A percentile compares a stretch with the other conserved stretches of the same genome.
phyloP scores from a whole-genome alignment of 164 flowering plant species.

The Kalanchoe fedtschenkoi region DNA sequence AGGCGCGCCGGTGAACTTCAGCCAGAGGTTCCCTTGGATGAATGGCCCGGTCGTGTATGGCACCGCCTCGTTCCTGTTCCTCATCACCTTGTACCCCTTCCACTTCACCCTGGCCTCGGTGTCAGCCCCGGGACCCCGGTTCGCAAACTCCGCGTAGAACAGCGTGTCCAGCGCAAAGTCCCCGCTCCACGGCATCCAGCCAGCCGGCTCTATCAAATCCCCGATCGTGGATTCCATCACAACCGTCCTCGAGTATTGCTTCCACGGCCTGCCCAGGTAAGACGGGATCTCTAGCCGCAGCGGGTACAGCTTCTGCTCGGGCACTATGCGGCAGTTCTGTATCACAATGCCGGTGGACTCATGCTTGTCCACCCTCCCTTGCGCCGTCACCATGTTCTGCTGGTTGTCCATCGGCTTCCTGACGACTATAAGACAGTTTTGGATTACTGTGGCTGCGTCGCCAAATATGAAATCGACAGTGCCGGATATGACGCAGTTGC shows the following conservation, averaged over 20 bases:
- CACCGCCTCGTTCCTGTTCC: slow-evolving; percentile 19
- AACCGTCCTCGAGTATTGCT: slow-evolving; percentile 32
- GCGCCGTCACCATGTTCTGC: slow-evolving; percentile 36
- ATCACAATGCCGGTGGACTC: slow-evolving; percentile 33
- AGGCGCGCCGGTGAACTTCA: slow-evolving; percentile 17
- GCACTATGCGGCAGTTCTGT: slow-evolving; percentile 46
- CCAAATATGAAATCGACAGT: slow-evolving; percentile 61
- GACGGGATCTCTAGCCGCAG: slow-evolving; percentile 18
- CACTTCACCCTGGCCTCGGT: slow-evolving; percentile 24
- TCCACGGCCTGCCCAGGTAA: slow-evolving; percentile 58
- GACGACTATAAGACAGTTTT: slow-evolving; percentile 33
- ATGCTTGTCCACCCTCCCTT: slow-evolving; percentile 21
- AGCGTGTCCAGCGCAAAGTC: slow-evolving; percentile 27
- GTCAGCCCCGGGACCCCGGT: slow-evolving; percentile 30
- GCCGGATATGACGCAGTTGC: slow-evolving; percentile 51
- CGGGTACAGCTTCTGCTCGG: slow-evolving; percentile 24
- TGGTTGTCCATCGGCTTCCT: slow-evolving; percentile 40
- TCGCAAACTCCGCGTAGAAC: slow-evolving; percentile 38
- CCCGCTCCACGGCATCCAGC: slow-evolving; percentile 41
- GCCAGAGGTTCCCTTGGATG: slow-evolving; percentile 25
- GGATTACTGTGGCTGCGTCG: slow-evolving; percentile 27
- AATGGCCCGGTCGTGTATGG: slow-evolving; percentile 29
- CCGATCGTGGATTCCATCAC: slow-evolving; percentile 38
- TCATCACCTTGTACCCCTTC: slow-evolving; percentile 27
- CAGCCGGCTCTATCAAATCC: slow-evolving; percentile 39